Base-by-base conservation (phyloP, 805 yeast genomes). In the Wickerhamiella occidentalis region DNA sequence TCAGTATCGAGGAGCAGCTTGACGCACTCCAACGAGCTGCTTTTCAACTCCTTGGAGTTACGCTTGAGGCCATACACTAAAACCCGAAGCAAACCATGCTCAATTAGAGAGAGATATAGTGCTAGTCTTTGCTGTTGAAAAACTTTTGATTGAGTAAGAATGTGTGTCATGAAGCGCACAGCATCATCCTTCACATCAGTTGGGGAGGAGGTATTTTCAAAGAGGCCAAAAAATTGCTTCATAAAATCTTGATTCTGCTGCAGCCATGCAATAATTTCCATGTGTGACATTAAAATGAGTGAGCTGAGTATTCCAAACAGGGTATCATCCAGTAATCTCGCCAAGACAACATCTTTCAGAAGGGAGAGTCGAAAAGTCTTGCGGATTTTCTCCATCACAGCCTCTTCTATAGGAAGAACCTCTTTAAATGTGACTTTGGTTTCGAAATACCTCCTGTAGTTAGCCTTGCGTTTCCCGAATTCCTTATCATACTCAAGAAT, bases 401-500 rank as follows among this genome's bases (percentile, higher is more conserved):
- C 67, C 56, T 78, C 74, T 2, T 72, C 67, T 11, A 81, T 68
- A 0, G 87, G 86, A 13, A 85, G 66, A 3, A 87, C 83, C 55
- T 82, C 81, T 61, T 81, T 82, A 66, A 84, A 82, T 37, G 72
- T 71, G 6, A 80, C 66, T 42, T 77, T 77, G 53, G 78, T 73
- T 3, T 61, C 59, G 28, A 86, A 62, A 59, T 76, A 82, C 19
- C 76, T 77, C 47, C 96, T 69, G 66, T 85, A 85, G 56, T 85
- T 82, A 3, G 95, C 85, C 63, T 85, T 87, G 55, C 73, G 72
- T 12, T 72, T 71, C 1, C 96, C 95, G 58, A 75, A 85, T 50
- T 85, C 94, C 0, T 92, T 83, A 62, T 92, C 96, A 63, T 63
- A 82, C 63, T 92, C 98, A 43, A 90, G 65, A 11, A 86, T 82